Conservation (phyloP, 1,139 yeast species). For the Chernovozyma aurita region DNA sequence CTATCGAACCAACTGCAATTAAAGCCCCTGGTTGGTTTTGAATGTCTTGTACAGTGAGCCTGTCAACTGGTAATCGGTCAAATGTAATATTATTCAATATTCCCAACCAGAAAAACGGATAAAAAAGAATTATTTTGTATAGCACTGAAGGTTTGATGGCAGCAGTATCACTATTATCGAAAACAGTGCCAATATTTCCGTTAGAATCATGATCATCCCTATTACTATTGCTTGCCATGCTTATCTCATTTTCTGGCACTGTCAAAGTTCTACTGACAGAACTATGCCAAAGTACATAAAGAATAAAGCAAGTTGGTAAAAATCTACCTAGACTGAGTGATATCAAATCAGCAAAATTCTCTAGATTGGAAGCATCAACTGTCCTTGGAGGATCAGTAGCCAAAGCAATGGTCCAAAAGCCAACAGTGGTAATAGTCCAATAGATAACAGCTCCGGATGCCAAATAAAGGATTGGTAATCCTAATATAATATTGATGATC, state of each 20-base stretch:
- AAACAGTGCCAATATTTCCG: background rate
- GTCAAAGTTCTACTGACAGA: slow-evolving; percentile 39
- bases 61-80: slow-evolving; percentile 82
- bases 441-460: slow-evolving; percentile 53
- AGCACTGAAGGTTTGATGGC: slow-evolving; percentile 31
- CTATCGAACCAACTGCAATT: slow-evolving; percentile 53
- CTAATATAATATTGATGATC: slow-evolving; percentile 52
- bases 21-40: slow-evolving; percentile 75
- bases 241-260: background rate
- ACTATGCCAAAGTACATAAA: slow-evolving; percentile 67
- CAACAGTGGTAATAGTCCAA: slow-evolving; percentile 62
- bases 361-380: slow-evolving; percentile 50
- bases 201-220: background rate
- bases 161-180: background rate
- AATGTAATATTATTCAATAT: slow-evolving; percentile 82
- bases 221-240: background rate
- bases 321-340: slow-evolving; percentile 72
- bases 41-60: slow-evolving; percentile 69
- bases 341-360: slow-evolving; percentile 54
- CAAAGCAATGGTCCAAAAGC: slow-evolving; percentile 80
- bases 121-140: slow-evolving; percentile 62
- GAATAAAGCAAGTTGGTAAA: slow-evolving; percentile 68
- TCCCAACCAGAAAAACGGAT: slow-evolving; percentile 81
- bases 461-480: slow-evolving; percentile 55
- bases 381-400: slow-evolving; percentile 79